Base-by-base conservation (phyloP, 2,329 filamentous ascomycete species). In the Colletotrichum shisoi region DNA sequence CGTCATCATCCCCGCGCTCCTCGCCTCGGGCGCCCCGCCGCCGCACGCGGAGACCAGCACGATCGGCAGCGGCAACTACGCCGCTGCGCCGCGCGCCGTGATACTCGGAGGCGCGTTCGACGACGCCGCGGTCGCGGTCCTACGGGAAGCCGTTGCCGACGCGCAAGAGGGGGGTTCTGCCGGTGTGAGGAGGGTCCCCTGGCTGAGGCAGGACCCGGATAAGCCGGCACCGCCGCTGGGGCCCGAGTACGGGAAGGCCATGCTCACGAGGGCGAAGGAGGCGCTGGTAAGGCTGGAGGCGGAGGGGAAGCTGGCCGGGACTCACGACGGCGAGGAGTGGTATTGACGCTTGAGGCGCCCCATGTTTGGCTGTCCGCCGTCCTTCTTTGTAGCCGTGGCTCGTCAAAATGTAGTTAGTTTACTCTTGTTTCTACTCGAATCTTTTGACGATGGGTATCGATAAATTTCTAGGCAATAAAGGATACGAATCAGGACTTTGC, bases 171-270 rank as follows among this genome's bases (percentile, higher is more conserved):
- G 0, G 27, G 12, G 13, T 31, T 48, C 21, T 3, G 34, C 42
- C 27, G 44, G 4, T n/a, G 37, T 48, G 13, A 44, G 57, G 24
- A 68, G 24, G 57, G 62, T 74, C 1, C 62, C 69, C 1, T 76
- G 73, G 74, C 54, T 75, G 45, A 69, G 68, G 39, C 69, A 71
- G 19, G 74, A 76, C 39, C 19, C 49, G 17, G 69, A 48, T 5
- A 72, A 71, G 34, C 63, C 70, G 0, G 57, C 70, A 8, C 74
- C 74, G 17, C 74, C 72, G 15, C 58, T 72, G 0, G 72, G 71
- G 24, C 71, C 73, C 0, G 72, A 70, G 65, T 76, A 76, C 46
- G 75, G 71, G 3, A 70, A 72, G 61, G 70, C 64, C 1, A 64
- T 76, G 37, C 70, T 74, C 6, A 21, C 42, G 39, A 69, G 75